These are phyloP conservation scores for Pinus taeda DNA, from an alignment of 75 land plant genomes.

Conservation along the genomic window DNA sequence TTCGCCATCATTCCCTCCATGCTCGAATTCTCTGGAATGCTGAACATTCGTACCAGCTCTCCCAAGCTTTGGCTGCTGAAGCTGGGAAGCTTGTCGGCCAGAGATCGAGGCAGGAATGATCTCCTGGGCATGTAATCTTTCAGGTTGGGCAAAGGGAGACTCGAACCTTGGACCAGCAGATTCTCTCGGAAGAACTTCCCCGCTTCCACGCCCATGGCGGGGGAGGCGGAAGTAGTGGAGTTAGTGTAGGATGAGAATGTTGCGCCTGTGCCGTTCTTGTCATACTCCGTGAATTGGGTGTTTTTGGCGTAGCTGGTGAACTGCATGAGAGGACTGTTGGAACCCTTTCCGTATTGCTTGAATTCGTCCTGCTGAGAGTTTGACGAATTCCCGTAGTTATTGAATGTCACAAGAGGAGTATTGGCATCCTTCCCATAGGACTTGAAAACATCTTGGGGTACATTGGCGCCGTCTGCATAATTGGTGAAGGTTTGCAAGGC, in stretches of 20 bases:
- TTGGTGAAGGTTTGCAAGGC: conserved; percentile 12
- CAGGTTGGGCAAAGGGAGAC: conserved; percentile 27
- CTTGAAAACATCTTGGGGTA: conserved; percentile 1
- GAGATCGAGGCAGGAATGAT: conserved; percentile 16
- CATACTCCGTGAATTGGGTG: conserved; percentile 40
- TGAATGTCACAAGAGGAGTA: neutral
- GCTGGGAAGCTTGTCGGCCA: conserved; percentile 15
- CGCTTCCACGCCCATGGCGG: conserved; percentile 10
- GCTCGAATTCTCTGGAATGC: conserved; percentile 10
- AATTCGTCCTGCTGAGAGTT: neutral
- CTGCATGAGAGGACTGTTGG: neutral
- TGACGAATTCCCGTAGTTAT: too few species aligned
- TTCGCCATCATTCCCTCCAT: conserved; percentile 4
- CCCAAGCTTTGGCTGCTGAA: neutral
- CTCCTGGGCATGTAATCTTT: conserved; percentile 21
- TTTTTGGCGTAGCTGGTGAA: conserved; percentile 27
- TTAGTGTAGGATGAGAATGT: conserved; percentile 25
- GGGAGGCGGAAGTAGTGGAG: neutral
- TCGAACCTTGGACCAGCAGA: conserved; percentile 25
- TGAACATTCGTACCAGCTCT: conserved; percentile 14
- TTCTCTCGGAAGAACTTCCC: conserved; percentile 43
- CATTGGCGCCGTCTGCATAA: neutral
- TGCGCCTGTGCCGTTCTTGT: conserved; percentile 6
- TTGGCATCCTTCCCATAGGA: conserved; percentile 15
- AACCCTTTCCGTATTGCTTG: conserved; percentile 38